Conservation (phyloP, 2,329 filamentous ascomycete species). For the Dothiorella sarmentorum region DNA sequence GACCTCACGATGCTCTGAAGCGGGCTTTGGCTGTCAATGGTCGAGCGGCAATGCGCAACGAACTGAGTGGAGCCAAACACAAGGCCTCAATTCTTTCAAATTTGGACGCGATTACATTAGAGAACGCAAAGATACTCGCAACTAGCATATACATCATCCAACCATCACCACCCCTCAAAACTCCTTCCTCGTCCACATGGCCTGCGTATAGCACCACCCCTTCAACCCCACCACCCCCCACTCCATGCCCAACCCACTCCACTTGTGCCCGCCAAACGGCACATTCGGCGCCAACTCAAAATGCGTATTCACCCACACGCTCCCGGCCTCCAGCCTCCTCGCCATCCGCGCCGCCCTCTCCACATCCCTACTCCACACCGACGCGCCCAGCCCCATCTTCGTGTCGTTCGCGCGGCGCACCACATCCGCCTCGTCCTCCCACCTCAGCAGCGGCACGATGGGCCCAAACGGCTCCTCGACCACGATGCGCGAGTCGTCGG, state of each 20-base stretch:
- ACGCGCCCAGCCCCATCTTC: slow-evolving; percentile 52
- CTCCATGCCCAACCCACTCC: slow-evolving; percentile 59
- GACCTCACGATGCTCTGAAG: no score
- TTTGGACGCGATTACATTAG: no score
- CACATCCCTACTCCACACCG: slow-evolving; percentile 51
- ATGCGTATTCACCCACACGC: slow-evolving; percentile 51
- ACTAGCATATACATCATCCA: no score
- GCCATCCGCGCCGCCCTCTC: slow-evolving; percentile 45
- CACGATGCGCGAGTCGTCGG: slow-evolving; percentile 54
- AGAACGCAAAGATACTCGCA: no score
- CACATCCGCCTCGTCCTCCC: slow-evolving; percentile 55
- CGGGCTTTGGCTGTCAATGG: no score
- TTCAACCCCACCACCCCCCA: slow-evolving; percentile 58
- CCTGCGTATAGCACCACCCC: slow-evolving; percentile 52
- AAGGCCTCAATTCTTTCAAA: no score
- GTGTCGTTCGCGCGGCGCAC: slow-evolving; percentile 47
- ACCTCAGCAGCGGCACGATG: slow-evolving; percentile 61
- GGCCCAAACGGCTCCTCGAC: slow-evolving; percentile 61
- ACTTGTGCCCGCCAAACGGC: slow-evolving; percentile 61
- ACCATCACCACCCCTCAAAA: no score
- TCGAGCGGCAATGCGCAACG: no score
- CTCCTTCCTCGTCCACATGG: slow-evolving; percentile 10
- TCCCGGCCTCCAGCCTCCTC: slow-evolving; percentile 47
- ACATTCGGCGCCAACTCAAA: slow-evolving; percentile 37
- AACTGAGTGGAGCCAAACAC: no score